These are phyloP conservation scores for Naumovozyma baii DNA, from an alignment of 805 yeast species.

Conservation along the genomic window DNA sequence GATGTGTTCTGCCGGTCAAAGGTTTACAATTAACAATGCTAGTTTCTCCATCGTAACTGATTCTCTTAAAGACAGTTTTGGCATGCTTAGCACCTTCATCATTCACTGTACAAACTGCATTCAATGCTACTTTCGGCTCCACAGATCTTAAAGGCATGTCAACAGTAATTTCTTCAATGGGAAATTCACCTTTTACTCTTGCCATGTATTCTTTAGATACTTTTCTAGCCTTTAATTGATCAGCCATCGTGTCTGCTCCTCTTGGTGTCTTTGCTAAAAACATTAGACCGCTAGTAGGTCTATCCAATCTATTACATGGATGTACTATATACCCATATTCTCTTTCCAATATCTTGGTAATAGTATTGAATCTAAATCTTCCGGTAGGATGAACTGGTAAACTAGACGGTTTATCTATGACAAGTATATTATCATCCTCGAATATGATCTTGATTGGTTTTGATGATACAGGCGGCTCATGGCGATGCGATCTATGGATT, in stretches of 20 bases:
- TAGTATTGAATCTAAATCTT: slow-evolving; percentile 59
- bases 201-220: slow-evolving; percentile 84
- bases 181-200: slow-evolving; percentile 78
- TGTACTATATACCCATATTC: slow-evolving; percentile 62
- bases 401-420: slow-evolving; percentile 88
- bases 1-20: slow-evolving; percentile 88
- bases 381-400: slow-evolving; percentile 96
- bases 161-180: slow-evolving; percentile 43
- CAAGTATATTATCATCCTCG: slow-evolving; percentile 66
- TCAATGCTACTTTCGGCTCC: slow-evolving; percentile 65
- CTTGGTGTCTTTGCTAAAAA: slow-evolving; percentile 72
- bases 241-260: slow-evolving; percentile 68
- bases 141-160: slow-evolving; percentile 60
- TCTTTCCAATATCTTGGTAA: slow-evolving; percentile 65
- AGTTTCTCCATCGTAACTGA: slow-evolving; percentile 53
- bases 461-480: slow-evolving; percentile 73
- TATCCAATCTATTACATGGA: slow-evolving; percentile 80
- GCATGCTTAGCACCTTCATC: slow-evolving; percentile 50
- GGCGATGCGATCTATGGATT: slow-evolving; percentile 69
- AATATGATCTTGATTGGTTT: slow-evolving; percentile 51
- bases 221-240: slow-evolving; percentile 60
- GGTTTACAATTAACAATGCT: slow-evolving; percentile 76
- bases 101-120: slow-evolving; percentile 34
- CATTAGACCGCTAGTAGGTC: slow-evolving; percentile 87
- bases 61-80: slow-evolving; percentile 53